phyloP scores from a whole-genome alignment of 352 stramenopile genomes.

The Nothophytophthora sp. region DNA sequence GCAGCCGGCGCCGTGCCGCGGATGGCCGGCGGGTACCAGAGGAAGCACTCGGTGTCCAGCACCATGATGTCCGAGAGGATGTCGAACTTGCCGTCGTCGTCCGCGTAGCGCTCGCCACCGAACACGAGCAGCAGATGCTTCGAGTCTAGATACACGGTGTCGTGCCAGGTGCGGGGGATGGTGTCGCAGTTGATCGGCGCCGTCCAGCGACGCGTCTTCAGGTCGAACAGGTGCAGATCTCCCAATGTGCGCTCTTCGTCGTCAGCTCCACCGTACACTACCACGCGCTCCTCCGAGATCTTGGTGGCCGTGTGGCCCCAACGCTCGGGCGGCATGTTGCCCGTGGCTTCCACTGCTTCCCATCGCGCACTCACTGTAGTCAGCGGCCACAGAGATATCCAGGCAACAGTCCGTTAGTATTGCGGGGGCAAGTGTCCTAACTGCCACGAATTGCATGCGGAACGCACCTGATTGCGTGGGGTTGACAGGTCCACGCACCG shows the following conservation, averaged over 20 bases:
- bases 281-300: constrained; percentile 84
- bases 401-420: no score
- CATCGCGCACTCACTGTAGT: constrained; percentile 25
- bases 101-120: constrained; percentile 82
- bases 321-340: constrained; percentile 42
- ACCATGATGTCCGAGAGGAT: constrained; percentile 88
- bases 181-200: constrained; percentile 90
- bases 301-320: constrained; percentile 92
- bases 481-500: constrained; percentile 8
- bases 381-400: no score
- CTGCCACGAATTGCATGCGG: no score
- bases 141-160: constrained; percentile 83
- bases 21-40: constrained; percentile 93
- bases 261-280: constrained; percentile 92
- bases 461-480: constrained; percentile 25
- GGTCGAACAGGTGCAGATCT: constrained; percentile 88
- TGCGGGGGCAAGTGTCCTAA: no score
- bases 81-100: constrained; percentile 62
- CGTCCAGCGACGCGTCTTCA: constrained; percentile 72
- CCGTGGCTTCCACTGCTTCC: constrained; percentile 42
- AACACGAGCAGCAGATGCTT: constrained; percentile 93
- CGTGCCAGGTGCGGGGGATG: constrained; percentile 90
- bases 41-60: constrained; percentile 93
- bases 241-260: constrained; percentile 83
- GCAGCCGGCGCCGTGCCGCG: constrained; percentile 61